These are phyloP conservation scores for Ascochyta viciae-villosae DNA, from an alignment of 2,329 filamentous ascomycete genomes.

Conservation along the genomic window DNA sequence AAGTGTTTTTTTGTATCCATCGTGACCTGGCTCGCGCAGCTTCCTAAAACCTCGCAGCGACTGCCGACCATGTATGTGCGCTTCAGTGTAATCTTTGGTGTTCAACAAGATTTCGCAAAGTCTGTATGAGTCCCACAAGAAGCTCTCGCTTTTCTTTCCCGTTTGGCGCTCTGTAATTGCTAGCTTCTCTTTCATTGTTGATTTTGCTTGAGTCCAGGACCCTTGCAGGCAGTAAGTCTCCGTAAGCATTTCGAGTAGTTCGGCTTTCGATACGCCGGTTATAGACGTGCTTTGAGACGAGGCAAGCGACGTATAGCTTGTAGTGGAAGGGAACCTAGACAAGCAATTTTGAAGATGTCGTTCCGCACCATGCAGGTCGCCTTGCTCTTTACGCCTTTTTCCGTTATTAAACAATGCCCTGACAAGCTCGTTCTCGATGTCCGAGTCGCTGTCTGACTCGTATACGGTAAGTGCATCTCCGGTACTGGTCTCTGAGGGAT, in stretches of 20 bases:
- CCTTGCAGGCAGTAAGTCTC: constrained; percentile 20
- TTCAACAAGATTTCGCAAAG: constrained; percentile 26
- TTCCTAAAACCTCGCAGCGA: constrained; percentile 29
- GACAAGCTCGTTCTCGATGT: constrained; percentile 28
- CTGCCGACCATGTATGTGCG: constrained; percentile 28
- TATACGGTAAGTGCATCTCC: constrained; percentile 15
- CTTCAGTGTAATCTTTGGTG: constrained; percentile 27
- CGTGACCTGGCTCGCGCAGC: constrained; percentile 17
- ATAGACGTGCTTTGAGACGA: constrained; percentile 11
- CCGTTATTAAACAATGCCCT: constrained; percentile 25
- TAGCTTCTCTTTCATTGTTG: constrained; percentile 28
- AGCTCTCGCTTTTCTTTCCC: constrained; percentile 24
- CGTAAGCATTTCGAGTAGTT: constrained; percentile 20
- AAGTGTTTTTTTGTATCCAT: constrained; percentile 24
- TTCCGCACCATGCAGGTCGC: constrained; percentile 23
- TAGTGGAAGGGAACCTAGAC: constrained; percentile 14
- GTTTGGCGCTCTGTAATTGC: constrained; percentile 26
- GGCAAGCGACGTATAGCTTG: constrained; percentile 15
- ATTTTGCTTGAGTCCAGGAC: constrained; percentile 23
- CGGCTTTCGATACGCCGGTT: constrained; percentile 20
- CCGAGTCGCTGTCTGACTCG: constrained; percentile 29
- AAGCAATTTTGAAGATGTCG: constrained; percentile 27
- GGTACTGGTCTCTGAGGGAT: constrained; percentile 22
- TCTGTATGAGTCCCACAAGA: constrained; percentile 22
- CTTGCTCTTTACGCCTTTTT: constrained; percentile 20